phyloP scores from a whole-genome alignment of 495 filamentous ascomycete species.

The Collariella sp. region DNA sequence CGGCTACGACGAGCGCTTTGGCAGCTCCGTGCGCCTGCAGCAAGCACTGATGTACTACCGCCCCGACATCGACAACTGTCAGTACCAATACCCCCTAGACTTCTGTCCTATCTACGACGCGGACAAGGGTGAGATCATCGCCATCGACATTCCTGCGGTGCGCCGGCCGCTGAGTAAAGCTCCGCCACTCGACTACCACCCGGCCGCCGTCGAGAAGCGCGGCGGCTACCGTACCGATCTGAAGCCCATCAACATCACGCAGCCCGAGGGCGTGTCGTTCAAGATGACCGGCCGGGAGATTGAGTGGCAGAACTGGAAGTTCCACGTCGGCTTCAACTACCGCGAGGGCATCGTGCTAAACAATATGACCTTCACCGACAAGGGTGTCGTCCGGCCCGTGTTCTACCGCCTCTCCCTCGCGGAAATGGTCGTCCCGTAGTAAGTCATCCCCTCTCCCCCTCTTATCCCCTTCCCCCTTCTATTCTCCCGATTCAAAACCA shows the following conservation, averaged over 20 bases:
- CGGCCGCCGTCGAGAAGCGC: slow-evolving; percentile 59
- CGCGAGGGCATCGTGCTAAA: slow-evolving; percentile 62
- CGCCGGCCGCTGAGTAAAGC: slow-evolving; percentile 69
- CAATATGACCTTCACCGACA: slow-evolving; percentile 63
- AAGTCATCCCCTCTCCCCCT: no score
- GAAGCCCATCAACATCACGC: slow-evolving; percentile 92
- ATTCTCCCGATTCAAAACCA: no score
- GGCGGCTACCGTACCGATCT: slow-evolving; percentile 72
- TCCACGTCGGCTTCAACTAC: slow-evolving; percentile 74
- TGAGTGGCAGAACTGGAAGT: slow-evolving; percentile 91
- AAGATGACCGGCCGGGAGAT: slow-evolving; percentile 68
- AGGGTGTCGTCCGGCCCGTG: slow-evolving; percentile 69
- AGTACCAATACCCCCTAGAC: slow-evolving; percentile 87
- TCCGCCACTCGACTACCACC: slow-evolving; percentile 71
- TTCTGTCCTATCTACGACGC: slow-evolving; percentile 91
- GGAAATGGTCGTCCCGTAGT: slow-evolving; percentile 86
- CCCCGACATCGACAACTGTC: slow-evolving; percentile 74
- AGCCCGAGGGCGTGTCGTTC: slow-evolving; percentile 92
- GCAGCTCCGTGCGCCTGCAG: slow-evolving; percentile 70
- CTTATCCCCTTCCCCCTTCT: no score
- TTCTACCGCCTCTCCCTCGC: slow-evolving; percentile 60
- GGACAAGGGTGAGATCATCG: slow-evolving; percentile 72
- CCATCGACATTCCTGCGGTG: slow-evolving; percentile 80
- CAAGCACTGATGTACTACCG: slow-evolving; percentile 96
- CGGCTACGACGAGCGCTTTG: slow-evolving; percentile 87